phyloP scores from a whole-genome alignment of 192 early-diverging fungal species.

The Umbelopsis ramanniana region DNA sequence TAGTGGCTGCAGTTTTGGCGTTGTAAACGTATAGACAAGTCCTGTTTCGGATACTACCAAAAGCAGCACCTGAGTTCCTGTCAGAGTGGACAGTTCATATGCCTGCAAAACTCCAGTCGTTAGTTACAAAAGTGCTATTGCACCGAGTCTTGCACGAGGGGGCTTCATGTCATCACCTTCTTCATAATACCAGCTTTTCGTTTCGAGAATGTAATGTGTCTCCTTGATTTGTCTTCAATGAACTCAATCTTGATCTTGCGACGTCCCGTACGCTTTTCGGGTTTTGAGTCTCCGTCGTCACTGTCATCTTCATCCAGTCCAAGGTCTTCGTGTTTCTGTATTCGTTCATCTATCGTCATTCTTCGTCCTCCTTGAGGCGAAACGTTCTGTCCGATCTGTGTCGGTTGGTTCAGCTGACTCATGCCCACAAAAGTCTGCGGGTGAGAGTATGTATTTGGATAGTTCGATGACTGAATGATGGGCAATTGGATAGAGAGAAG shows the following conservation, averaged over 20 bases:
- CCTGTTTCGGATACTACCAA: slow-evolving; percentile 95
- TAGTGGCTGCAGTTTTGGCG: slow-evolving; percentile 89
- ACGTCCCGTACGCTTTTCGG: slow-evolving; percentile 75
- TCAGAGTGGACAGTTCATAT: slow-evolving; percentile 90
- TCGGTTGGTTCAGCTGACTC: slow-evolving; percentile 8
- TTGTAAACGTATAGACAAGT: slow-evolving; percentile 93
- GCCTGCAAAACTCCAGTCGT: slow-evolving; percentile 51
- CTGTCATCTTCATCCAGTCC: slow-evolving; percentile 60
- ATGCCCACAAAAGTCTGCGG: slow-evolving; percentile 10
- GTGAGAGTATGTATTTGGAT: slow-evolving; percentile 19
- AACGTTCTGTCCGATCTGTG: slow-evolving; percentile 9
- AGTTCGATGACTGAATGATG: slow-evolving; percentile 20
- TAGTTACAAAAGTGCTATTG: too few species aligned
- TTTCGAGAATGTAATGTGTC: slow-evolving; percentile 94
- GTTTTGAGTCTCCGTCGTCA: slow-evolving; percentile 47
- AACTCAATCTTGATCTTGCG: slow-evolving; percentile 96
- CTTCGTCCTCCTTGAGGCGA: background rate
- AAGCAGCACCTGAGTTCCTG: slow-evolving; percentile 93
- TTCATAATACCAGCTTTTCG: slow-evolving; percentile 97
- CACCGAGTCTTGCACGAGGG: too few species aligned
- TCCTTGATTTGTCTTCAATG: slow-evolving; percentile 89
- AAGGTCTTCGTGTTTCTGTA: slow-evolving; percentile 15
- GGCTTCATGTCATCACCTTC: slow-evolving; percentile 57
- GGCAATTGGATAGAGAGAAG: background rate
- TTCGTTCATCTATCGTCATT: slow-evolving; percentile 18